These are phyloP conservation scores for Torrubiella hemipterigena DNA, from an alignment of 2,329 filamentous ascomycete genomes.

Conservation along the genomic window DNA sequence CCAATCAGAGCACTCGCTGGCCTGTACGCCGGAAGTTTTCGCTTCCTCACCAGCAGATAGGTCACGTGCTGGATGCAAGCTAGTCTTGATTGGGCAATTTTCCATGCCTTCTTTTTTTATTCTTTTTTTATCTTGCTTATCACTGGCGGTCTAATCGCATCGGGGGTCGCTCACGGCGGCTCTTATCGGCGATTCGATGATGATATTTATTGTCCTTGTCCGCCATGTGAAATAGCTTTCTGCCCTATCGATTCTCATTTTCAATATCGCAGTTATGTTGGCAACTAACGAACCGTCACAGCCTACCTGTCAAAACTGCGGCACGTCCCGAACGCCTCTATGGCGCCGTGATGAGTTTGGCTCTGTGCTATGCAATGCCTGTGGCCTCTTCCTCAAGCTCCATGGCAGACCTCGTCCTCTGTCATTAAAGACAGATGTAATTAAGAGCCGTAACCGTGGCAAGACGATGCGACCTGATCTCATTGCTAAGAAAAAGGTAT, in stretches of 20 bases:
- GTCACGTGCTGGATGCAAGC: constrained; percentile 19
- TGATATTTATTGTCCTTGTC: constrained; percentile 19
- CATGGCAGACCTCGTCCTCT: constrained; percentile 89
- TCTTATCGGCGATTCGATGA: too few species aligned
- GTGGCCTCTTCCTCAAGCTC: constrained; percentile 92
- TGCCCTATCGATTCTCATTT: too few species aligned
- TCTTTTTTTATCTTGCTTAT: constrained; percentile 20
- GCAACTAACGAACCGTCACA: constrained; percentile 55
- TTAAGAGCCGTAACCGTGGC: constrained; percentile 97
- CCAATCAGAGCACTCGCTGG: constrained; percentile 5
- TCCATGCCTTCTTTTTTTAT: too few species aligned
- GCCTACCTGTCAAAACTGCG: constrained; percentile 95
- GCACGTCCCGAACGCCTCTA: constrained; percentile 86
- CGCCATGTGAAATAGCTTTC: too few species aligned
- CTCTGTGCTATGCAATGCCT: constrained; percentile 95
- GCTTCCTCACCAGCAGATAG: too few species aligned
- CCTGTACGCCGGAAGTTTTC: too few species aligned
- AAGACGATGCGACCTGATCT: constrained; percentile 74
- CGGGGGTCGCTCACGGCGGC: too few species aligned
- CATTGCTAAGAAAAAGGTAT: constrained; percentile 68
- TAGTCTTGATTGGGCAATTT: constrained; percentile 2
- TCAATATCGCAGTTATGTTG: too few species aligned
- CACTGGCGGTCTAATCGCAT: constrained; percentile 17
- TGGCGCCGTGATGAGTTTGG: constrained; percentile 97
- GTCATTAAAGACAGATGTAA: constrained; percentile 96